Percentiles rank a stretch among this genome's conserved stretches.
Conservation (phyloP, 2,329 filamentous ascomycete species). For the Penicillium sp. region DNA sequence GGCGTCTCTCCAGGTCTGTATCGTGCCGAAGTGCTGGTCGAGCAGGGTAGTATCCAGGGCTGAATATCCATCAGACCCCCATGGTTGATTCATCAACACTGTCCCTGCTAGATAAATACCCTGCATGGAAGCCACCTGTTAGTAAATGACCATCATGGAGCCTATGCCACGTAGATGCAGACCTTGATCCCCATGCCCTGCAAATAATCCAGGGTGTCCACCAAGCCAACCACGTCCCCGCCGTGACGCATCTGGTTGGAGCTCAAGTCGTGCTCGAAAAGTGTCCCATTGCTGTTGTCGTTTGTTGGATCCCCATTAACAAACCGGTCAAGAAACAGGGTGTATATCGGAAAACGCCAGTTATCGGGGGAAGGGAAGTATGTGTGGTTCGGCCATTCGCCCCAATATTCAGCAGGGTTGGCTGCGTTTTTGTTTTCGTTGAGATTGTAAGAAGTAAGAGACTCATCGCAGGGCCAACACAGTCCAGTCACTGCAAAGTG, state of each 20-base stretch:
- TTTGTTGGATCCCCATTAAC: constrained; percentile 67
- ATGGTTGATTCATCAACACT: constrained; percentile 65
- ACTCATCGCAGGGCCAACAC: constrained; percentile 53
- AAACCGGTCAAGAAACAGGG: constrained; percentile 64
- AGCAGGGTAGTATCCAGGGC: constrained; percentile 65
- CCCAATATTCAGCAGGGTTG: constrained; percentile 60
- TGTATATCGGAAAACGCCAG: constrained; percentile 69
- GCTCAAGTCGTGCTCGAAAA: constrained; percentile 62
- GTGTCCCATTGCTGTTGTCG: constrained; percentile 63
- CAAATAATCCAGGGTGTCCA: constrained; percentile 65
- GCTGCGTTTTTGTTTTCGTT: constrained; percentile 62
- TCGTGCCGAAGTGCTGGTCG: constrained; percentile 63
- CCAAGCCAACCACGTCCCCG: constrained; percentile 60
- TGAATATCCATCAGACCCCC: constrained; percentile 63
- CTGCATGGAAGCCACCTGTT: constrained; percentile 29
- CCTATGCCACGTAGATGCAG: not conserved
- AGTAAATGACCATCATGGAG: not conserved
- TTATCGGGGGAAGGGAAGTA: constrained; percentile 60
- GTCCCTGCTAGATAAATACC: constrained; percentile 66
- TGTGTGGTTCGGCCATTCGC: constrained; percentile 56
- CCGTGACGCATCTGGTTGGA: constrained; percentile 66
- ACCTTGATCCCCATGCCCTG: constrained; percentile 66
- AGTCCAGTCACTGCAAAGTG: constrained; percentile 28
- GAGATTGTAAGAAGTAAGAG: constrained; percentile 59
- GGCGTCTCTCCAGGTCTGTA: constrained; percentile 59